Conservation (phyloP, 106 monocot genomes). For the Platanthera guangdongensis region DNA sequence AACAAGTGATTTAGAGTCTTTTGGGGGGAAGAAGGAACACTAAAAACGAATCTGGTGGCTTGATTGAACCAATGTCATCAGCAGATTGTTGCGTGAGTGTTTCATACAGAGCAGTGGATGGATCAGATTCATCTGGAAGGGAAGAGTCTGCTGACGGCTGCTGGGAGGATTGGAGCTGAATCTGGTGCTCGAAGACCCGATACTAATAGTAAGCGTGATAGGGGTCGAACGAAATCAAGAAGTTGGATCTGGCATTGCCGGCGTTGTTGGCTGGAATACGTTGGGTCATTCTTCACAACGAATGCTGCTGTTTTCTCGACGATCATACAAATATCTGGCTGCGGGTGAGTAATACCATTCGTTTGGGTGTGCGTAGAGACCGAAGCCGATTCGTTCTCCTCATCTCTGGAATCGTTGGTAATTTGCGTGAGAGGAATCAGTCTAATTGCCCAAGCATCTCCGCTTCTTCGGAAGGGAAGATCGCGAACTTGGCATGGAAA, state of each 20-base stretch:
- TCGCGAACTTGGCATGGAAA: not conserved
- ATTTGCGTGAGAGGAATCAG: slow-evolving; percentile 37
- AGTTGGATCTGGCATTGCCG: slow-evolving; percentile 84
- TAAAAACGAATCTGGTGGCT: slow-evolving; percentile 32
- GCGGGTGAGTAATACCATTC: slow-evolving; percentile 94
- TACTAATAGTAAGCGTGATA: slow-evolving; percentile 95
- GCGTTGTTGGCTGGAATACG: slow-evolving; percentile 69
- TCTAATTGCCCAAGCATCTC: slow-evolving; percentile 35
- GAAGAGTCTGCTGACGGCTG: too few relatives aligned
- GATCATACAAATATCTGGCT: slow-evolving; percentile 79
- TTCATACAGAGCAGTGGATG: not conserved
- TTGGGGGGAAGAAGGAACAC: slow-evolving; percentile 43
- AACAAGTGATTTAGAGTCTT: slow-evolving; percentile 1
- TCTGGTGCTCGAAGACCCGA: slow-evolving; percentile 49
- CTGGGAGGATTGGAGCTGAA: slow-evolving; percentile 27
- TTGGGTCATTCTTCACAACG: slow-evolving; percentile 81
- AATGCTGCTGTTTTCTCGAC: slow-evolving; percentile 86
- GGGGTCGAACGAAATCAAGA: slow-evolving; percentile 74
- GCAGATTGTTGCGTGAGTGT: not conserved
- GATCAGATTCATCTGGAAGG: slow-evolving; percentile 7
- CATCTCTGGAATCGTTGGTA: not conserved
- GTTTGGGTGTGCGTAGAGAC: slow-evolving; percentile 85
- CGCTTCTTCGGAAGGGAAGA: not conserved
- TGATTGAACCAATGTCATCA: slow-evolving; percentile 7
- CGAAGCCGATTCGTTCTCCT: slow-evolving; percentile 13